Conservation (phyloP, 1,139 yeast species). For the Protomyces inouyei region DNA sequence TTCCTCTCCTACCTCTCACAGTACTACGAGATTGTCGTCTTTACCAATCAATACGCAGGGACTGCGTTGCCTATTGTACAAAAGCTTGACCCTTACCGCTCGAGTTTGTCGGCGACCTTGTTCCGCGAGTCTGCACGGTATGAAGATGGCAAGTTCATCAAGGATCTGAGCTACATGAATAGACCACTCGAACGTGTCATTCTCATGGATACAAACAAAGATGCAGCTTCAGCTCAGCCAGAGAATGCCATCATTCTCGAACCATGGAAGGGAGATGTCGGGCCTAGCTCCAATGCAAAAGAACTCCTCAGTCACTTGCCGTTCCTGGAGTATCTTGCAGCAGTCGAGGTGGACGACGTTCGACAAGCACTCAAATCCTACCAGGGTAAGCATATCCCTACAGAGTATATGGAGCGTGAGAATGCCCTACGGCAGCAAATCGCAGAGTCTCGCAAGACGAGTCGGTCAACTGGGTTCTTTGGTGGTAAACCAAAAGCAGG, state of each 20-base stretch:
- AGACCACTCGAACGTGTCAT: slow-evolving; percentile 81
- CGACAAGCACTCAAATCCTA: slow-evolving; percentile 80
- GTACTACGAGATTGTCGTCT: slow-evolving; percentile 90
- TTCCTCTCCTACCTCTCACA: slow-evolving; percentile 90
- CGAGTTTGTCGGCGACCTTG: slow-evolving; percentile 78
- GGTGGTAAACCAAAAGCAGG: slow-evolving; percentile 60
- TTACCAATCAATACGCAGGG: slow-evolving; percentile 78
- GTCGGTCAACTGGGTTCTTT: slow-evolving; percentile 33
- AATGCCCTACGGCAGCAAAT: slow-evolving; percentile 63
- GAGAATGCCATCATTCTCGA: slow-evolving; percentile 80
- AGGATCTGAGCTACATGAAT: slow-evolving; percentile 79
- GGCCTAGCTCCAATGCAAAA: slow-evolving; percentile 58
- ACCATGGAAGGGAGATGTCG: slow-evolving; percentile 71
- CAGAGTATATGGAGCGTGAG: slow-evolving; percentile 83
- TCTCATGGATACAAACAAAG: slow-evolving; percentile 71
- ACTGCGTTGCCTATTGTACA: slow-evolving; percentile 79
- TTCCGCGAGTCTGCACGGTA: slow-evolving; percentile 89
- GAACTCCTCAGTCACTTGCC: slow-evolving; percentile 76
- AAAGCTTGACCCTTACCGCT: slow-evolving; percentile 89
- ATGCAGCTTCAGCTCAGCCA: slow-evolving; percentile 75
- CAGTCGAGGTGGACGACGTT: slow-evolving; percentile 84
- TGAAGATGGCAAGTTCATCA: slow-evolving; percentile 71
- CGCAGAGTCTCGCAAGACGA: slow-evolving; percentile 54
- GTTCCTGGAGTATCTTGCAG: slow-evolving; percentile 86
- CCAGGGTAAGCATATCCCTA: slow-evolving; percentile 56